Percentiles rank a stretch among this genome's conserved stretches.
phyloP scores from a whole-genome alignment of 257 asterid species.

The Solanum pimpinellifolium region DNA sequence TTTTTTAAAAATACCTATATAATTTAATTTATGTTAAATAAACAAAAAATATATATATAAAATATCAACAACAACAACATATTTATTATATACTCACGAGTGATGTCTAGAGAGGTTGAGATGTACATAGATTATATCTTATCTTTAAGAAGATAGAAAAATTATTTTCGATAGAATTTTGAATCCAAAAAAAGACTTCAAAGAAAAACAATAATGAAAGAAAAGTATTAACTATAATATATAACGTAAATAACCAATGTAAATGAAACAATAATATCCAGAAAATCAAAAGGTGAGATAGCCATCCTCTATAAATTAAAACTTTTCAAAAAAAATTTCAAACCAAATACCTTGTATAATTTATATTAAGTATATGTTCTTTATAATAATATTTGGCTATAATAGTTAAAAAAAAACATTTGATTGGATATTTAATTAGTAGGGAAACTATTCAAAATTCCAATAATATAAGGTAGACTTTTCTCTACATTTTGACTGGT shows the following conservation, averaged over 20 bases:
- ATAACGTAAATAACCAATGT: background rate
- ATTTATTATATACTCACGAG: background rate
- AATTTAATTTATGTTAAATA: background rate
- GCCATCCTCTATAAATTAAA: background rate
- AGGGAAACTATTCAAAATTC: background rate
- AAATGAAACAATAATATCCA: background rate
- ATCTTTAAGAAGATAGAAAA: background rate
- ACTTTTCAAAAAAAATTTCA: background rate
- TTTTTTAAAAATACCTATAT: background rate
- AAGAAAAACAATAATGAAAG: background rate
- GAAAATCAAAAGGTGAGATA: background rate
- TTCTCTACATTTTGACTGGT: background rate
- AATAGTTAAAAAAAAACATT: background rate
- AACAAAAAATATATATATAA: background rate
- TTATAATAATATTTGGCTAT: background rate
- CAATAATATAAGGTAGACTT: background rate
- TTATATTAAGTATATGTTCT: background rate
- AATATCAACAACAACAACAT: background rate
- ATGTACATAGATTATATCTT: rapidly evolving
- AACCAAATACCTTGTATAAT: background rate
- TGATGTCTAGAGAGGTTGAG: background rate
- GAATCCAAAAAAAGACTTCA: background rate
- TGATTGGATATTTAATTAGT: background rate
- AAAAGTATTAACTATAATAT: background rate
- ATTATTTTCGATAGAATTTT: background rate